A percentile compares a stretch with the other conserved stretches of the same genome.
Evolutionary conservation across 805 yeast species (phyloP).

Genomic region (Yarrowia sp.): DNA sequence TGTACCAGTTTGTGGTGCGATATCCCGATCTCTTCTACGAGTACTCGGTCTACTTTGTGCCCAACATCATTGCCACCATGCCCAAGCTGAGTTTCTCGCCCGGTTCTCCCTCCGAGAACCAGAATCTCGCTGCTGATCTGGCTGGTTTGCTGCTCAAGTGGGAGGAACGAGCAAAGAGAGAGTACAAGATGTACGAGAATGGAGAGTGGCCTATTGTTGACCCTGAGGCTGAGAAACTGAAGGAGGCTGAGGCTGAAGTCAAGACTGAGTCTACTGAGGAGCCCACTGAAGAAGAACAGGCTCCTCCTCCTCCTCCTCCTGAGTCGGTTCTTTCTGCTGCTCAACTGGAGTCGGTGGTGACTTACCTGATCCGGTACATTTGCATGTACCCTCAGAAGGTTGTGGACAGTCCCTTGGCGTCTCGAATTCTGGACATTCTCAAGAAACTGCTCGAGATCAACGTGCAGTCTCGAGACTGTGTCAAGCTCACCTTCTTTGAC

Average conservation of each 20-base stretch:
- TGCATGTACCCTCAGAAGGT: constrained; percentile 84
- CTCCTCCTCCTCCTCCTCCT: constrained; percentile 44
- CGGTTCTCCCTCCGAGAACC: constrained; percentile 77
- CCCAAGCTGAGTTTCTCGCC: constrained; percentile 79
- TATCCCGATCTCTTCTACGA: constrained; percentile 81
- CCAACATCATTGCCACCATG: constrained; percentile 87
- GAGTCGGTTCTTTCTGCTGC: constrained; percentile 65
- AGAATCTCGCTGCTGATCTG: constrained; percentile 79
- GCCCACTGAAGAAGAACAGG: constrained; percentile 33
- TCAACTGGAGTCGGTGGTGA: constrained; percentile 85
- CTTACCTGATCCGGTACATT: constrained; percentile 81
- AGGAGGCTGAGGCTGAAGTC: constrained; percentile 28
- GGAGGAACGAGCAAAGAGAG: constrained; percentile 54
- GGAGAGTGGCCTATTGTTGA: neutral
- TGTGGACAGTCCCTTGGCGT: constrained; percentile 77
- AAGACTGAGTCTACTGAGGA: constrained; percentile 31
- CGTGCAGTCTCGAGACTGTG: constrained; percentile 41
- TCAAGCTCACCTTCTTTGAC: constrained; percentile 83
- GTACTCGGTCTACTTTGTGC: constrained; percentile 84
- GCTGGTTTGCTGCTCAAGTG: constrained; percentile 82
- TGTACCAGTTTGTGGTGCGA: constrained; percentile 83
- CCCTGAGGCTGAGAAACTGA: constrained; percentile 17
- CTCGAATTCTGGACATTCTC: constrained; percentile 74
- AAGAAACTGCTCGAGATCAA: constrained; percentile 67
- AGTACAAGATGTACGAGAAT: constrained; percentile 22